These are phyloP conservation scores for Nephelium lappaceum DNA, from an alignment of 345 rosid species.

Conservation along the genomic window DNA sequence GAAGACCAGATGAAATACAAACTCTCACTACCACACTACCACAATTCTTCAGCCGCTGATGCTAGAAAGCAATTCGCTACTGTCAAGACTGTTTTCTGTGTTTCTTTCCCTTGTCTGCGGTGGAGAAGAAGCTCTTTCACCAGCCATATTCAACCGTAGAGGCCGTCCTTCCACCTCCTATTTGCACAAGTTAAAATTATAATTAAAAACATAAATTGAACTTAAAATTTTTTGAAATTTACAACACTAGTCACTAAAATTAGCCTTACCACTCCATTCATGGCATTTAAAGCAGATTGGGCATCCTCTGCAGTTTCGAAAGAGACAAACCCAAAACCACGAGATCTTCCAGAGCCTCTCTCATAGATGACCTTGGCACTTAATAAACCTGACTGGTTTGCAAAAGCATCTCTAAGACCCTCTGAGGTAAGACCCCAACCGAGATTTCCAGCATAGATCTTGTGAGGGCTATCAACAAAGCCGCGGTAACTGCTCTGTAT, in stretches of 20 bases:
- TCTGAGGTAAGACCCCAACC: constrained; percentile 81
- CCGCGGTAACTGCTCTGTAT: constrained; percentile 52
- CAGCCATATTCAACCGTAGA: constrained; percentile 68
- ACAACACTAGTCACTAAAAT: background rate
- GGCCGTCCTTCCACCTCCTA: constrained; percentile 96
- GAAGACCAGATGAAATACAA: constrained; percentile 3
- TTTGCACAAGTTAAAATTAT: constrained; percentile 12
- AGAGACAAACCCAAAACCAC: constrained; percentile 85
- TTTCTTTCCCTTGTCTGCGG: constrained; percentile 26
- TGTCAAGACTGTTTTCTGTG: constrained; percentile 36
- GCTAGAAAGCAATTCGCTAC: constrained; percentile 55
- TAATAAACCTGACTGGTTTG: constrained; percentile 65
- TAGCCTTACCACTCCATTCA: constrained; percentile 80
- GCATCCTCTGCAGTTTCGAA: constrained; percentile 69
- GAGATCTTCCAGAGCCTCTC: constrained; percentile 70
- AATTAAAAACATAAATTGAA: constrained; percentile 10
- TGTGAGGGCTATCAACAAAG: constrained; percentile 78
- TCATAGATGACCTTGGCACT: constrained; percentile 86
- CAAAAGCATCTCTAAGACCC: constrained; percentile 73
- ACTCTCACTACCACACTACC: background rate
- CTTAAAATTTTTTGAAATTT: background rate
- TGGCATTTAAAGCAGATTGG: constrained; percentile 56
- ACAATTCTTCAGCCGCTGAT: constrained; percentile 37
- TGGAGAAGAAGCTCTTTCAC: constrained; percentile 46
- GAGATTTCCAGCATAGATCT: constrained; percentile 91